Evolutionary conservation across 2,329 filamentous ascomycete genomes (phyloP), one percentile per base, ranked within the genome.

Genomic region (Colletotrichum graminicola): DNA sequence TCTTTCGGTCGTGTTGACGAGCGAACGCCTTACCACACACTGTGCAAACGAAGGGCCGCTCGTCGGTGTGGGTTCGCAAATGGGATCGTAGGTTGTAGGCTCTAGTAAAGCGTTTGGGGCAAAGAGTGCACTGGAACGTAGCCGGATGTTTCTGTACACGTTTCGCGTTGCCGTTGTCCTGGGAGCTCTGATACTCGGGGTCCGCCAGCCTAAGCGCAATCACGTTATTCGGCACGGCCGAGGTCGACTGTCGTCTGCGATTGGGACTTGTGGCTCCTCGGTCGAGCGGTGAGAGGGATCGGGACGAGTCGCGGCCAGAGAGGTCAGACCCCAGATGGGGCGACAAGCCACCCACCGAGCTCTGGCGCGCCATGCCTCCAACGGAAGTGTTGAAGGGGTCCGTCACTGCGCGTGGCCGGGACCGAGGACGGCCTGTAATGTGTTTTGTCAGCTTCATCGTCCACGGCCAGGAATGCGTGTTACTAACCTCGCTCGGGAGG

Each of bases 21-120:
- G 96, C 96, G 82, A 99, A 99, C 0, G 96, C 96, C 81, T 99
- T 99, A 63, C 94, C 94, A 76, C 96, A 99, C 11, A 98, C 94
- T 0, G 94, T 98, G 79, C 96, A 99, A 3, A 98, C 95, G 78
- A 98, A 99, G 0, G 96, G 96, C 59, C 96, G 90, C 84, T 99
- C 96, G 77, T 99, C 96, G 0, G 96, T 99, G 79, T 99, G 96
- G 0, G 96, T 99, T 57, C 96, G 93, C 71, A 98, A 83, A 83
- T 99, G 96, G 54, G 95, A 98, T 18, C 96, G 93, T 66, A 99
- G 84, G 78, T 99, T 99, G 83, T 99, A 99, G 0, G 96, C 96
- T 68, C 96, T 90, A 0, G 96, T 99, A 79, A 99, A 99, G 21
- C 94, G 91, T 82, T 99, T 99, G 0, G 96, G 95, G 76, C 96